Evolutionary conservation across 2,329 filamentous ascomycete genomes (phyloP).

Genomic region (Chaetomium olivaceum): DNA sequence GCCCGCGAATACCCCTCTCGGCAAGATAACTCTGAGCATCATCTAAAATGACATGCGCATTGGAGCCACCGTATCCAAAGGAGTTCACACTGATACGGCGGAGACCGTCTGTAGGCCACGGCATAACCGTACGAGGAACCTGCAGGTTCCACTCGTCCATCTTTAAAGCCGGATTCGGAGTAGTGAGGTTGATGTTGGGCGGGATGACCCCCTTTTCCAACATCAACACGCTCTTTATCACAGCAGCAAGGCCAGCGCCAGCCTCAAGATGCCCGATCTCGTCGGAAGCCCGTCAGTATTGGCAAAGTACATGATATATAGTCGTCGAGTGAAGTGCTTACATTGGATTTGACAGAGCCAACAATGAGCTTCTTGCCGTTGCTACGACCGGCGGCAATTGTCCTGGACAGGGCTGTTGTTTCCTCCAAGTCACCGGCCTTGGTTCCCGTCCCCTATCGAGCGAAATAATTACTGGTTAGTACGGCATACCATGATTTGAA

Average conservation of each 20-base stretch:
- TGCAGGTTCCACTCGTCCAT: neutral
- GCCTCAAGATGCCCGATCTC: slow-evolving; percentile 4
- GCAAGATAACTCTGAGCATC: slow-evolving; percentile 1
- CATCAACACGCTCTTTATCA: slow-evolving; percentile 4
- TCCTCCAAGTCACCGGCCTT: neutral
- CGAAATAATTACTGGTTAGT: neutral
- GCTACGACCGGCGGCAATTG: neutral
- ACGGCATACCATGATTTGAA: neutral
- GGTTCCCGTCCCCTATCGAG: neutral
- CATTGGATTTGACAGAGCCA: slow-evolving; percentile 6
- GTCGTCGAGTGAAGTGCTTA: neutral
- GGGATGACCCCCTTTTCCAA: slow-evolving; percentile 2
- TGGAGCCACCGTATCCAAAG: slow-evolving; percentile 4
- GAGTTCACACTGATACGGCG: slow-evolving; percentile 1
- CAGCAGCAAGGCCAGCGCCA: slow-evolving; percentile 1
- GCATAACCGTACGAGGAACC: neutral
- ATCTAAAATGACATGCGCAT: slow-evolving; percentile 3
- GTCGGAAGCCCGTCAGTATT: neutral
- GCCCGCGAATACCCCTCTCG: neutral
- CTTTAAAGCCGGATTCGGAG: neutral
- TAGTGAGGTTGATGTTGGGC: slow-evolving; percentile 2
- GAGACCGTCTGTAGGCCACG: neutral
- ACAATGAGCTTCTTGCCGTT: neutral
- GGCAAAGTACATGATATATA: neutral
- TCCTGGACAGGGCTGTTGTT: slow-evolving; percentile 1